A percentile compares a stretch with the other conserved stretches of the same genome.
These are phyloP conservation scores for Urtica urens DNA, from an alignment of 306 rosid species.

Conservation along the genomic window DNA sequence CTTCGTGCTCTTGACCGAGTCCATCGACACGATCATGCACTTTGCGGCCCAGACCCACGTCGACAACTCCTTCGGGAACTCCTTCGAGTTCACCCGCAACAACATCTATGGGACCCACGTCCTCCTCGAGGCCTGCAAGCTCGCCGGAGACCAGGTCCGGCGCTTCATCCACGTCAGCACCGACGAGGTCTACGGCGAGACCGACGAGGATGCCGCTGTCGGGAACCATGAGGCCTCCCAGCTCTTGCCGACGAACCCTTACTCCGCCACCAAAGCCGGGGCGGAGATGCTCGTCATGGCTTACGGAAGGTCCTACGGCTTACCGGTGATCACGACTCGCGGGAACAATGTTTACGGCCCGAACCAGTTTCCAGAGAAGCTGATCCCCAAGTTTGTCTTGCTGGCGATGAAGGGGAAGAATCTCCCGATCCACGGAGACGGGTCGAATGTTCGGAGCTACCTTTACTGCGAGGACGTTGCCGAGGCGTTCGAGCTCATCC, in stretches of 20 bases:
- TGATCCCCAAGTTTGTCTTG: conserved; percentile 47
- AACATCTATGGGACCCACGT: conserved; percentile 57
- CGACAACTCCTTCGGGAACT: conserved; percentile 50
- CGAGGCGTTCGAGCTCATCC: conserved; percentile 51
- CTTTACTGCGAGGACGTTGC: conserved; percentile 52
- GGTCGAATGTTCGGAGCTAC: conserved; percentile 54
- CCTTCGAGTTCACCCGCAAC: conserved; percentile 51
- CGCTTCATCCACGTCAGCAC: conserved; percentile 60
- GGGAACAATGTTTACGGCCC: conserved; percentile 54
- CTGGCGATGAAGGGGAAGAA: conserved; percentile 45
- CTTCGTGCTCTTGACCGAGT: conserved; percentile 34
- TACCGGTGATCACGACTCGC: conserved; percentile 47
- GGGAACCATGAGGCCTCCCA: conserved; percentile 61
- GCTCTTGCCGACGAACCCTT: conserved; percentile 52
- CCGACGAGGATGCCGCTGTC: conserved; percentile 45
- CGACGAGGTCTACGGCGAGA: conserved; percentile 54
- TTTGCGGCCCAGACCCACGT: conserved; percentile 62
- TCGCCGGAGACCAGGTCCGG: conserved; percentile 30
- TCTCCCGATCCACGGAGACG: conserved; percentile 55
- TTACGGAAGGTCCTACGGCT: conserved; percentile 41
- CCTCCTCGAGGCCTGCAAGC: conserved; percentile 51
- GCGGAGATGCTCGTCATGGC: conserved; percentile 69
- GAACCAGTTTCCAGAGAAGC: conserved; percentile 52
- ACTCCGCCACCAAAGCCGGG: conserved; percentile 55
- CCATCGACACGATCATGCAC: conserved; percentile 57